Base-by-base conservation (phyloP, 495 filamentous ascomycete genomes). In the Ramalina intermedia region DNA sequence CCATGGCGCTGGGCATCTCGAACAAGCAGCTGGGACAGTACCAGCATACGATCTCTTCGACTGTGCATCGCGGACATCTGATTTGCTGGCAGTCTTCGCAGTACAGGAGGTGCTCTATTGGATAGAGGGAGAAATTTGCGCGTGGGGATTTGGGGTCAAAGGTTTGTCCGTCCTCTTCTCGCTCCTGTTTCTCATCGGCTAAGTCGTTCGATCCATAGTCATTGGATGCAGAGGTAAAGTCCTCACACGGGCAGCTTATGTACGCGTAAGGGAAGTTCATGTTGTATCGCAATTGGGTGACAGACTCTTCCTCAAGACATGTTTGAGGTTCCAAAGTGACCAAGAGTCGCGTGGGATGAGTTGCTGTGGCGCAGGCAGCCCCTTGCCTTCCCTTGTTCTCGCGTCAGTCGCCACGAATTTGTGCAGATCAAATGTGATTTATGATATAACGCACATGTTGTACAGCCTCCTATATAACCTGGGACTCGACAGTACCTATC, bases 41-140 rank as follows among this genome's bases (percentile, higher is more conserved):
- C 73, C 84, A 95, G 51, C 82, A 87, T 43, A 93, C 79, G 38
- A 94, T 84, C 65, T 98, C 91, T 58, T 98, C 91, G 20, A 81
- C 71, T 17, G 87, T 85, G 60, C 91, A 98, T 62, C 87, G 74
- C 6, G 87, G 85, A 59, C 91, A 98, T 53, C 89, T 82, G 47
- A 98, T 90, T 66, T 94, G 81, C 54, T 91, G 86, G 62, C 91
- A 98, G 61, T 96, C 93, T 59, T 94, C 87, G 66, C 91, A 98
- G 65, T 88, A 96, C 11, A 94, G 73, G 7, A 98, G 77, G 58
- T 91, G 84, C 57, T 96, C 88, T n/a, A 94, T 76, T 0, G 90
- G 88, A 63, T 87, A 95, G 33, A 98, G 71, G 37, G 85, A 85
- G 69, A 84, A 95, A 61, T 85, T 90, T 33, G 90, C 81, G 6